These are phyloP conservation scores for Kwoniella shivajii DNA, from an alignment of 1,284 basidiomycete genomes.

Conservation along the genomic window DNA sequence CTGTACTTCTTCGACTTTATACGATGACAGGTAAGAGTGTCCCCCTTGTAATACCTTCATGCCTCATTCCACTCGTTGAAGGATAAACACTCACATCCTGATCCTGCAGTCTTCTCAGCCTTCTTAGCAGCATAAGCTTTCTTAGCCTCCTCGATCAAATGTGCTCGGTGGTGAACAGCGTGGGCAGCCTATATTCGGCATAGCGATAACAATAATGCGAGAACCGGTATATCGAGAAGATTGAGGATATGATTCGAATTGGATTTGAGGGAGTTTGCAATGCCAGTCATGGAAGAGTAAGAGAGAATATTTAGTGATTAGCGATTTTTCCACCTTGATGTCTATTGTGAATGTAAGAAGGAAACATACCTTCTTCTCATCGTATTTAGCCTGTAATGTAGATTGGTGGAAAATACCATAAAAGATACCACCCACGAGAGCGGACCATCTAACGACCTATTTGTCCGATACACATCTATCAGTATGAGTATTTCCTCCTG, in stretches of 20 bases:
- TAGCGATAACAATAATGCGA: neutral
- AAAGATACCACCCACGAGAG: conserved; percentile 80
- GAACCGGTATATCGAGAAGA: conserved; percentile 53
- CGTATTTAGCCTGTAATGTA: conserved; percentile 80
- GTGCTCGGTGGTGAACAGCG: conserved; percentile 62
- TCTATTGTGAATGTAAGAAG: neutral
- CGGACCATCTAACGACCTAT: conserved; percentile 94
- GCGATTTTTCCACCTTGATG: neutral
- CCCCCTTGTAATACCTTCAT: too few species aligned
- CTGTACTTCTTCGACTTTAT: too few species aligned
- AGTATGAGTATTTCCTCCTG: too few species aligned
- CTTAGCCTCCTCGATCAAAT: conserved; percentile 82
- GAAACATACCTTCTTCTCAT: conserved; percentile 56
- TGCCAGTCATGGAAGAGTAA: too few species aligned
- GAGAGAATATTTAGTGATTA: neutral
- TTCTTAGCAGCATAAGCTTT: conserved; percentile 84
- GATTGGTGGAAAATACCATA: conserved; percentile 93
- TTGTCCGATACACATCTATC: too few species aligned
- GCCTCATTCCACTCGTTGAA: neutral
- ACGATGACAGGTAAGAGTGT: too few species aligned
- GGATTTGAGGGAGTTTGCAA: too few species aligned
- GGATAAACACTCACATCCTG: conserved; percentile 26
- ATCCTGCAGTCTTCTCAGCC: conserved; percentile 41
- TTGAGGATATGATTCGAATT: conserved; percentile 55
- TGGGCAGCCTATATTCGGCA: conserved; percentile 26